A percentile compares a stretch with the other conserved stretches of the same genome.
Evolutionary conservation across 2,329 filamentous ascomycete genomes (phyloP).

Genomic region (Rutstroemia sp.): DNA sequence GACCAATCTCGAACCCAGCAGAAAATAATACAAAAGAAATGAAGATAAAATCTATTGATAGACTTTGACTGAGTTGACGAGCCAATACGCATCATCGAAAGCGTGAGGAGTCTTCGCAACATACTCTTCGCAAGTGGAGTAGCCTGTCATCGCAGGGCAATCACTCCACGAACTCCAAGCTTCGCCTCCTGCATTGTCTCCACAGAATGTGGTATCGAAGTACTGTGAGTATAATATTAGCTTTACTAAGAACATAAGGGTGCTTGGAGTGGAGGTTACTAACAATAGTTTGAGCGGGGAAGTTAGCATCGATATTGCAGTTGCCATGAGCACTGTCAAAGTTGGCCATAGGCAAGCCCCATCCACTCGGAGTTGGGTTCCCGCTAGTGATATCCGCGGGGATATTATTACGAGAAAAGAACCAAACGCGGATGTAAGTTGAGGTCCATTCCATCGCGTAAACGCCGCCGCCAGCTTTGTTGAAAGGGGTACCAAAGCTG

Average conservation of each 20-base stretch:
- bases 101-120: constrained; percentile 62
- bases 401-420: constrained; percentile 57
- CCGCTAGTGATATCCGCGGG: constrained; percentile 59
- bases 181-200: constrained; percentile 66
- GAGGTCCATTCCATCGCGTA: constrained; percentile 52
- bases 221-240: constrained; percentile 10
- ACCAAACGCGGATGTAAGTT: constrained; percentile 40
- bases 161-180: constrained; percentile 37
- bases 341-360: constrained; percentile 60
- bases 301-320: constrained; percentile 65
- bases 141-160: constrained; percentile 50
- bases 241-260: neutral
- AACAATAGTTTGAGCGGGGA: constrained; percentile 66
- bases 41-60: constrained; percentile 35
- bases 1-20: too few relatives aligned
- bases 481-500: constrained; percentile 26
- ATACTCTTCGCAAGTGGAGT: constrained; percentile 64
- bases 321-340: constrained; percentile 41
- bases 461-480: constrained; percentile 35
- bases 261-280: constrained; percentile 2
- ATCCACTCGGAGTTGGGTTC: constrained; percentile 55
- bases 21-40: neutral
- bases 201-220: constrained; percentile 80
- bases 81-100: constrained; percentile 71
- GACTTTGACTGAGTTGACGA: constrained; percentile 63